Conservation (phyloP, 306 rosid species). For the Glycyrrhiza uralensis region DNA sequence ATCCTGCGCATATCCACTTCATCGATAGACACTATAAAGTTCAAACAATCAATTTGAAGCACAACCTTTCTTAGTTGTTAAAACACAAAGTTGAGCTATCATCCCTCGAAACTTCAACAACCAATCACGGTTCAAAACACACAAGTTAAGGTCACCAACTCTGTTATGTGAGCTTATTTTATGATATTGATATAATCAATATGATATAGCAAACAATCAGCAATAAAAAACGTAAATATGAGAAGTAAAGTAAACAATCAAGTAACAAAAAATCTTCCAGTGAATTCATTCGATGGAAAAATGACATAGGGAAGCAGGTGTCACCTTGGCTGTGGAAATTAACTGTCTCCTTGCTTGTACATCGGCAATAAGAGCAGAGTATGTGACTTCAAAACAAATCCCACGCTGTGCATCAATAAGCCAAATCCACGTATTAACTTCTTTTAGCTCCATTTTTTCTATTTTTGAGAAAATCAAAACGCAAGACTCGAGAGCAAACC, state of each 20-base stretch:
- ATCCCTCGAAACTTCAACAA: neutral
- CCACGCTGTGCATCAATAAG: conserved; percentile 58
- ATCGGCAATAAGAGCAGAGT: conserved; percentile 51
- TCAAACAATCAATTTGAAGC: neutral
- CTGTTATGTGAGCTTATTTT: neutral
- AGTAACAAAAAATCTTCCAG: neutral
- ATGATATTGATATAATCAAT: too few species aligned
- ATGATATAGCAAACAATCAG: neutral
- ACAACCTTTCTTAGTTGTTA: neutral
- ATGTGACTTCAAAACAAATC: conserved; percentile 69
- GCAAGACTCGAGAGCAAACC: conserved; percentile 37
- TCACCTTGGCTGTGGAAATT: conserved; percentile 75
- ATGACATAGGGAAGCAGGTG: neutral
- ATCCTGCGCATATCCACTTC: neutral
- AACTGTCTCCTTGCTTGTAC: conserved; percentile 60
- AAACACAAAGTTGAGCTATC: neutral
- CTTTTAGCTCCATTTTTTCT: neutral
- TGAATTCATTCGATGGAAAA: neutral
- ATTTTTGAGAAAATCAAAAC: neutral
- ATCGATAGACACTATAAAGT: neutral
- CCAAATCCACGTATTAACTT: neutral
- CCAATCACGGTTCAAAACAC: neutral
- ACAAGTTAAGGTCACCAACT: neutral
- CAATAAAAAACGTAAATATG: neutral
- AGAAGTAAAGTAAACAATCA: neutral